A percentile compares a stretch with the other conserved stretches of the same genome.
phyloP scores from a whole-genome alignment of 495 filamentous ascomycete species.

The Neurospora sp. region DNA sequence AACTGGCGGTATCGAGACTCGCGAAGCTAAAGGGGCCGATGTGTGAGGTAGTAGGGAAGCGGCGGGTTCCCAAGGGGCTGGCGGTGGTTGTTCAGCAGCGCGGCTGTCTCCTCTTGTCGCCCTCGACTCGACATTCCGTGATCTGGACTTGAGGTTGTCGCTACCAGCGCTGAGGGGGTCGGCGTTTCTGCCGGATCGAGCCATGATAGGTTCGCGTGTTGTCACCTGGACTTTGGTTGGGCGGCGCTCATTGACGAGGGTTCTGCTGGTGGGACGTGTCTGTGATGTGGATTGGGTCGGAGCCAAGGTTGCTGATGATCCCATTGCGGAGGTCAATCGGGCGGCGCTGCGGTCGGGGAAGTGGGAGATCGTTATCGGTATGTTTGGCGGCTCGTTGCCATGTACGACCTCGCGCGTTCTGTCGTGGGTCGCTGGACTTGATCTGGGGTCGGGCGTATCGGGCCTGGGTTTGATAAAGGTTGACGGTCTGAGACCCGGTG shows the following conservation, averaged over 20 bases:
- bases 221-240: slow-evolving; percentile 49
- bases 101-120: neutral
- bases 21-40: slow-evolving; percentile 75
- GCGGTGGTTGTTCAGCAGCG: slow-evolving; percentile 11
- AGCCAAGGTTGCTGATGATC: neutral
- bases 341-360: neutral
- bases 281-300: neutral
- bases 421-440: neutral
- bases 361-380: neutral
- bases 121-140: neutral
- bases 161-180: slow-evolving; percentile 43
- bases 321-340: neutral
- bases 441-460: neutral
- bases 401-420: neutral
- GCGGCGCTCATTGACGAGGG: slow-evolving; percentile 30
- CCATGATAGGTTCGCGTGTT: slow-evolving; percentile 52
- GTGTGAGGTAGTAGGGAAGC: slow-evolving; percentile 74
- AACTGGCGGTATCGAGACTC: slow-evolving; percentile 75
- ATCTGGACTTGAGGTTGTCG: slow-evolving; percentile 11
- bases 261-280: slow-evolving; percentile 26
- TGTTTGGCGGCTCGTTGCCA: neutral
- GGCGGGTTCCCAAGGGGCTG: slow-evolving; percentile 63
- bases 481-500: neutral
- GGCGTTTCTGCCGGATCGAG: slow-evolving; percentile 50
- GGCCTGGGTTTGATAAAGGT: neutral